Evolutionary conservation across 768 basidiomycete species (phyloP).

Genomic region (Mycena indigotica): DNA sequence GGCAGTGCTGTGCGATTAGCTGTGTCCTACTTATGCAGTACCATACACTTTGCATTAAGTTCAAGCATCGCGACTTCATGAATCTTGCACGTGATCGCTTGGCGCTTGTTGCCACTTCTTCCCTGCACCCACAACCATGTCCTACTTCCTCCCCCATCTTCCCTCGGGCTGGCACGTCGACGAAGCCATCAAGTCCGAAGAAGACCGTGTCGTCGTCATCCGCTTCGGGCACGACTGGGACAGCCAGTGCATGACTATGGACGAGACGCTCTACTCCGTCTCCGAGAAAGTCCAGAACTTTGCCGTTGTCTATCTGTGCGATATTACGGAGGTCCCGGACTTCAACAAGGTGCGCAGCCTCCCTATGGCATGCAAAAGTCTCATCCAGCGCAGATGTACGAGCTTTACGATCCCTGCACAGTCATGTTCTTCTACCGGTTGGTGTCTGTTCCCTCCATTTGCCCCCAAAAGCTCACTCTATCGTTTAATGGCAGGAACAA

Average conservation of each 20-base stretch:
- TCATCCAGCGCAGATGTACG: constrained; percentile 79
- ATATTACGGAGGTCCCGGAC: constrained; percentile 96
- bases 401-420: constrained; percentile 95
- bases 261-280: constrained; percentile 90
- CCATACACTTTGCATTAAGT: too few species aligned
- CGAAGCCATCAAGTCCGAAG: constrained; percentile 97
- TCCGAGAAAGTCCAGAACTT: constrained; percentile 98
- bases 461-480: neutral
- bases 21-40: too few species aligned
- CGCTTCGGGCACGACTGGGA: constrained; percentile 85
- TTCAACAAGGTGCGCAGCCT: constrained; percentile 83
- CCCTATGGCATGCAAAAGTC: neutral
- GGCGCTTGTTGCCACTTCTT: too few species aligned
- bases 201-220: constrained; percentile 91
- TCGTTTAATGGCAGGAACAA: constrained; percentile 67
- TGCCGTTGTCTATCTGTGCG: constrained; percentile 92
- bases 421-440: constrained; percentile 99
- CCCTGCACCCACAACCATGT: too few species aligned
- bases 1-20: too few species aligned
- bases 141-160: constrained; percentile 86
- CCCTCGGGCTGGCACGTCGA: constrained; percentile 98
- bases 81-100: too few species aligned
- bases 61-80: too few species aligned
- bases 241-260: constrained; percentile 96
- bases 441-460: constrained; percentile 26